A percentile compares a stretch with the other conserved stretches of the same genome.
Conservation (phyloP, 2,329 filamentous ascomycete genomes). For the Stagonosporopsis rhizophila region DNA sequence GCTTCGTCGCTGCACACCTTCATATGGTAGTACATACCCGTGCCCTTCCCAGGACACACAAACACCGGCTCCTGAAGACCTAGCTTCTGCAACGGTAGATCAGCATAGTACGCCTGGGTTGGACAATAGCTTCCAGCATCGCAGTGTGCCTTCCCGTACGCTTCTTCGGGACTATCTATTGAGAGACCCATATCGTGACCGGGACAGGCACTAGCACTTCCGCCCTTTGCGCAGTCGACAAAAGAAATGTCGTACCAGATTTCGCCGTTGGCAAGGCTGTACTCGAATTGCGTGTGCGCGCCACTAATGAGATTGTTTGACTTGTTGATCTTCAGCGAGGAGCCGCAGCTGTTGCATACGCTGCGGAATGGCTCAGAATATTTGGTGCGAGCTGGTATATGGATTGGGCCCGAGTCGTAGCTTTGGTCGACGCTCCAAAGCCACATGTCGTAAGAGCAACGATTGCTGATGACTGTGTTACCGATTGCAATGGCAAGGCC, state of each 20-base stretch:
- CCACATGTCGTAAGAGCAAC: conserved; percentile 38
- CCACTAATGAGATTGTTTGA: conserved; percentile 26
- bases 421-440: conserved; percentile 31
- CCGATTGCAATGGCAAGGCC: conserved; percentile 27
- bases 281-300: conserved; percentile 39
- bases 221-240: conserved; percentile 36
- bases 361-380: conserved; percentile 29
- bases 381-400: conserved; percentile 27
- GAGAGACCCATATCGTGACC: conserved; percentile 31
- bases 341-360: conserved; percentile 27
- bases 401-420: conserved; percentile 15
- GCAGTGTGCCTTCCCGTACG: conserved; percentile 27
- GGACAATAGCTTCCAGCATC: conserved; percentile 33
- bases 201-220: conserved; percentile 29
- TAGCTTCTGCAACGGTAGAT: conserved; percentile 29
- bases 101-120: conserved; percentile 35
- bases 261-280: conserved; percentile 27
- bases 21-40: conserved; percentile 31
- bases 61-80: conserved; percentile 35
- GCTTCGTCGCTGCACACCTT: conserved; percentile 28
- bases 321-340: conserved; percentile 37
- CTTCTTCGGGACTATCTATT: conserved; percentile 23
- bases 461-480: conserved; percentile 35
- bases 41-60: conserved; percentile 25
- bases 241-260: conserved; percentile 41